A percentile compares a stretch with the other conserved stretches of the same genome.
Conservation (phyloP, 176 grass and related monocot species). For the Alloteropsis semialata region DNA sequence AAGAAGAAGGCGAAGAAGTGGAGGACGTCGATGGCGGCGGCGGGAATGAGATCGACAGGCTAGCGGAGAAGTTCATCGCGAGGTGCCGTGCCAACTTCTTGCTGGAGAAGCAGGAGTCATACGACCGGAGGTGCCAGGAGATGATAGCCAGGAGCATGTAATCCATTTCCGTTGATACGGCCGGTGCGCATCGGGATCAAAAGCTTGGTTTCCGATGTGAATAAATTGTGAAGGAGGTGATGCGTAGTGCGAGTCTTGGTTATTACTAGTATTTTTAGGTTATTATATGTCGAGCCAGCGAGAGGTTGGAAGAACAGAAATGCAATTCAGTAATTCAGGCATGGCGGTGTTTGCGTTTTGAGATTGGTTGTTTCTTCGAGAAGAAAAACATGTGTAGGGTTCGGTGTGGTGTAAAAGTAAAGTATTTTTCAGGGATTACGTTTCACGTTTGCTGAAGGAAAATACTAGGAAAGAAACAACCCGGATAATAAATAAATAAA, state of each 20-base stretch:
- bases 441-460: background rate
- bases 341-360: background rate
- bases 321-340: background rate
- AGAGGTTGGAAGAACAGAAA: background rate
- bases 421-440: background rate
- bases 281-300: background rate
- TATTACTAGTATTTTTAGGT: background rate
- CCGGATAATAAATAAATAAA: no score
- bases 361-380: background rate
- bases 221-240: background rate
- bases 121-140: slow-evolving; percentile 74
- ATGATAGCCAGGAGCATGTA: slow-evolving; percentile 68
- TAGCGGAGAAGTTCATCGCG: slow-evolving; percentile 80
- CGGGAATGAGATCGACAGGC: slow-evolving; percentile 68
- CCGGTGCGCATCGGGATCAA: background rate
- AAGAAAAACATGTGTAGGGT: background rate
- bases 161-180: background rate
- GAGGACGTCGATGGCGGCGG: background rate
- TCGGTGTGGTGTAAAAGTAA: background rate
- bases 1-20: background rate
- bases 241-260: background rate
- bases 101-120: slow-evolving; percentile 95
- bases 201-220: background rate
- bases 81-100: slow-evolving; percentile 76
- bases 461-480: background rate